These are phyloP conservation scores for Ganoderma multipileum DNA, from an alignment of 1,284 basidiomycete species.

Conservation along the genomic window DNA sequence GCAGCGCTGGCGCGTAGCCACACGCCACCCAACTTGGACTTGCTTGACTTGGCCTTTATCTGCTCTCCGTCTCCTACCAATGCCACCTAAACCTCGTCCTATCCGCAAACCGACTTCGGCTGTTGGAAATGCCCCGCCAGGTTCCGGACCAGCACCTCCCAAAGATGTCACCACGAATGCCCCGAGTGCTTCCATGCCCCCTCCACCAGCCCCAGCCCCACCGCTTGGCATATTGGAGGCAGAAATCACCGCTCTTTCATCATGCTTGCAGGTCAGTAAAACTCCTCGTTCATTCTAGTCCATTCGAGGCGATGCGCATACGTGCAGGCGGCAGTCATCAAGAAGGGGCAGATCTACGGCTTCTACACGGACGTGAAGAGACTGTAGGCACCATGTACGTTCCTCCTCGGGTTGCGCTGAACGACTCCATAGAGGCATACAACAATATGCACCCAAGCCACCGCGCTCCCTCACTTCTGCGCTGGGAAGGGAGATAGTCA, in stretches of 20 bases:
- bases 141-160: constrained; percentile 17
- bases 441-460: constrained; percentile 64
- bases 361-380: constrained; percentile 69
- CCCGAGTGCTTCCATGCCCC: constrained; percentile 57
- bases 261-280: constrained; percentile 59
- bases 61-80: constrained; percentile 17
- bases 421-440: constrained; percentile 20
- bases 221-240: constrained; percentile 61
- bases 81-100: constrained; percentile 41
- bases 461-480: constrained; percentile 67
- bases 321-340: constrained; percentile 66
- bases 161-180: constrained; percentile 30
- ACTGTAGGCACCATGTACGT: constrained; percentile 53
- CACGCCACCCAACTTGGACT: constrained; percentile 5
- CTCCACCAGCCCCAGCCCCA: constrained; percentile 58
- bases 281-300: too few species aligned
- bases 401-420: background rate
- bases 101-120: constrained; percentile 33
- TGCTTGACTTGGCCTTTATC: background rate
- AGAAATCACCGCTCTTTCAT: constrained; percentile 63
- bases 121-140: constrained; percentile 27
- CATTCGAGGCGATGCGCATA: background rate
- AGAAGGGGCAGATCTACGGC: constrained; percentile 70
- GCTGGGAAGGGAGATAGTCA: constrained; percentile 74
- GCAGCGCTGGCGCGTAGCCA: constrained; percentile 9